A percentile compares a stretch with the other conserved stretches of the same genome.
Evolutionary conservation across 2,329 filamentous ascomycete species (phyloP).

Genomic region (Verticillium nubilum): DNA sequence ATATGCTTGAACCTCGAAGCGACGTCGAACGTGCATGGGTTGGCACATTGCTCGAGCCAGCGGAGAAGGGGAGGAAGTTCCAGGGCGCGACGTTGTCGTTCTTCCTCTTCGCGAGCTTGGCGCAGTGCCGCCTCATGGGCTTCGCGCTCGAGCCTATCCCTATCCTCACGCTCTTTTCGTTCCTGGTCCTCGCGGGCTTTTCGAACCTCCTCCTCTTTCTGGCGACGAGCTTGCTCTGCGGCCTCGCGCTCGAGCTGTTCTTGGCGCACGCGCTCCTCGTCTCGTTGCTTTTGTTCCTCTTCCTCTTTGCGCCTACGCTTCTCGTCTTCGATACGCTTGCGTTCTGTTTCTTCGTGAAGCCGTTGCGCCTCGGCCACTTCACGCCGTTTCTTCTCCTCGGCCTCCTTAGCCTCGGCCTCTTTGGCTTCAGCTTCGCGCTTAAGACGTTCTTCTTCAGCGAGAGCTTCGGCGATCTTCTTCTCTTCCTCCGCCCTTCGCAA

Average conservation of each 20-base stretch:
- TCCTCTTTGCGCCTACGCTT: slow-evolving; percentile 28
- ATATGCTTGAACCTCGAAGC: slow-evolving; percentile 51
- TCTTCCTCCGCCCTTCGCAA: slow-evolving; percentile 16
- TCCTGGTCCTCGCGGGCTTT: slow-evolving; percentile 43
- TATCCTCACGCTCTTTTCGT: slow-evolving; percentile 34
- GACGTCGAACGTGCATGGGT: slow-evolving; percentile 44
- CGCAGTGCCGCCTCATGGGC: slow-evolving; percentile 47
- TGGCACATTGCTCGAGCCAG: slow-evolving; percentile 50
- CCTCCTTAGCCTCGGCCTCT: slow-evolving; percentile 9
- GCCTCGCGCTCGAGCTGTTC: slow-evolving; percentile 42
- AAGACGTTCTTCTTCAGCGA: neutral
- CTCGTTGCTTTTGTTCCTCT: slow-evolving; percentile 29
- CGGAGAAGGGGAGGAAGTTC: slow-evolving; percentile 55
- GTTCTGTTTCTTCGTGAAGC: slow-evolving; percentile 22
- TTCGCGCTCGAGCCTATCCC: slow-evolving; percentile 39
- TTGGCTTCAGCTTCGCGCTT: slow-evolving; percentile 14
- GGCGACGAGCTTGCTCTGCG: slow-evolving; percentile 41
- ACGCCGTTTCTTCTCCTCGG: slow-evolving; percentile 21
- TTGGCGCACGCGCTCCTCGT: slow-evolving; percentile 38
- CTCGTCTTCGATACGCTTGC: slow-evolving; percentile 32
- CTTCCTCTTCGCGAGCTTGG: slow-evolving; percentile 47
- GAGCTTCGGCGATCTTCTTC: slow-evolving; percentile 11
- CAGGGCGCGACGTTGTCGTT: slow-evolving; percentile 42
- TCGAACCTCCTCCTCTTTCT: slow-evolving; percentile 47
- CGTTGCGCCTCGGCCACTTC: slow-evolving; percentile 12